Evolutionary conservation across 2,329 filamentous ascomycete species (phyloP).

Genomic region (Ilyonectria sp.): DNA sequence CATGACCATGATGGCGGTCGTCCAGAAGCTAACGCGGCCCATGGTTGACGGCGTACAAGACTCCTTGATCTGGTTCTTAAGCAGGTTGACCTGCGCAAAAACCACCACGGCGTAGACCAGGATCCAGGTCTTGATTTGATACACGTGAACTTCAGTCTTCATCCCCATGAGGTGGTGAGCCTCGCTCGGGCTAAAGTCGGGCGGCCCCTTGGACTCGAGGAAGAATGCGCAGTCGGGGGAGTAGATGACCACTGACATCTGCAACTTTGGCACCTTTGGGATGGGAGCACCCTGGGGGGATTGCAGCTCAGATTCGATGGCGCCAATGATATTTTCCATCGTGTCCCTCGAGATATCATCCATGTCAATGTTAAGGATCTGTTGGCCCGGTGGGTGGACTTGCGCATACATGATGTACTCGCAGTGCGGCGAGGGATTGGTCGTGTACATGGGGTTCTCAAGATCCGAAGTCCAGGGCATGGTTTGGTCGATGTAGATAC

Average conservation of each 20-base stretch:
- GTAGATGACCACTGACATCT: constrained; percentile 75
- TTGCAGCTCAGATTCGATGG: constrained; percentile 75
- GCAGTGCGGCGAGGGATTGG: constrained; percentile 79
- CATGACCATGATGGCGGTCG: constrained; percentile 73
- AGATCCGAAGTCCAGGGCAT: constrained; percentile 85
- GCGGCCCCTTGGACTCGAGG: constrained; percentile 75
- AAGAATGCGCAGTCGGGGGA: constrained; percentile 80
- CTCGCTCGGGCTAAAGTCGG: constrained; percentile 65
- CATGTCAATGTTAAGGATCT: constrained; percentile 52
- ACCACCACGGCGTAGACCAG: constrained; percentile 70
- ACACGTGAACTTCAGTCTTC: constrained; percentile 73
- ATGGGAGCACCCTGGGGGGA: constrained; percentile 73
- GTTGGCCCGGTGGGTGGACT: constrained; percentile 70
- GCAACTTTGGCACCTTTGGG: constrained; percentile 67
- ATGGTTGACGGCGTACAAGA: constrained; percentile 78
- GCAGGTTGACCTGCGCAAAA: constrained; percentile 72
- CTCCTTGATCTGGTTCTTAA: constrained; percentile 77
- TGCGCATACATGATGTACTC: constrained; percentile 92
- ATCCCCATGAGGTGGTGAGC: constrained; percentile 71
- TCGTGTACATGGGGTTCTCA: constrained; percentile 72
- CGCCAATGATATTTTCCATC: constrained; percentile 59
- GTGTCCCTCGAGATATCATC: constrained; percentile 50
- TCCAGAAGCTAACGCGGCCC: constrained; percentile 76
- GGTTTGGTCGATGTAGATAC: constrained; percentile 67
- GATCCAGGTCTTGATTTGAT: constrained; percentile 72